Conservation (phyloP, 306 rosid species). For the Malus orientalis region DNA sequence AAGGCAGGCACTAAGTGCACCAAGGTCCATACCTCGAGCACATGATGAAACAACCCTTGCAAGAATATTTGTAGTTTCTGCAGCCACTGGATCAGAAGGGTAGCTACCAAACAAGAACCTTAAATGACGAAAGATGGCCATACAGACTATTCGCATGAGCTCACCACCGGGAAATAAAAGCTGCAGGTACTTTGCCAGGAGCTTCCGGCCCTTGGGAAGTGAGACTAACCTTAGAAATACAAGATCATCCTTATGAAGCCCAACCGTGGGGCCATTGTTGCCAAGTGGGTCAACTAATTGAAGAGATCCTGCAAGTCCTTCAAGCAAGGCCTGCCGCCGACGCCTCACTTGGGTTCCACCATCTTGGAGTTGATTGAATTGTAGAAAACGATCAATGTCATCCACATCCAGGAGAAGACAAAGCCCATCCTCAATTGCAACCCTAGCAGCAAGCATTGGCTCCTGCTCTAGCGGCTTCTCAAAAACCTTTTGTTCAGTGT, state of each 20-base stretch:
- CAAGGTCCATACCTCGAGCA: constrained; percentile 71
- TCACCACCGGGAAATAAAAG: constrained; percentile 66
- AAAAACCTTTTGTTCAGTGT: constrained; percentile 55
- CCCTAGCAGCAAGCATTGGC: constrained; percentile 96
- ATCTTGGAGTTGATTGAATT: constrained; percentile 80
- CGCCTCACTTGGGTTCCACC: constrained; percentile 57
- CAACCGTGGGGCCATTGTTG: constrained; percentile 51
- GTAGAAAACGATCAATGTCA: constrained; percentile 90
- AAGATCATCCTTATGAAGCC: constrained; percentile 73
- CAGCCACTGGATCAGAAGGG: constrained; percentile 63
- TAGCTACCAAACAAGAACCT: constrained; percentile 78
- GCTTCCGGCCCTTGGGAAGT: constrained; percentile 85
- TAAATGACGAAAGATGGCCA: constrained; percentile 87
- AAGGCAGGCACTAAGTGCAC: constrained; percentile 88
- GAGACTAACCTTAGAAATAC: constrained; percentile 78
- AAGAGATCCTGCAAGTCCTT: constrained; percentile 75
- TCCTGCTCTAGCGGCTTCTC: constrained; percentile 97
- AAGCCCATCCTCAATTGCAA: constrained; percentile 80
- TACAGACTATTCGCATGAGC: constrained; percentile 80
- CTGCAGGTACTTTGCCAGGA: constrained; percentile 63
- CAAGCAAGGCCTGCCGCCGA: constrained; percentile 63
- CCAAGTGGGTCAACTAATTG: constrained; percentile 90
- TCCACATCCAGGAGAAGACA: constrained; percentile 94
- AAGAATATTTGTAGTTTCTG: constrained; percentile 55
- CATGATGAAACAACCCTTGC: constrained; percentile 64